phyloP scores from a whole-genome alignment of 768 basidiomycete species.

The Amylocystis lapponica region DNA sequence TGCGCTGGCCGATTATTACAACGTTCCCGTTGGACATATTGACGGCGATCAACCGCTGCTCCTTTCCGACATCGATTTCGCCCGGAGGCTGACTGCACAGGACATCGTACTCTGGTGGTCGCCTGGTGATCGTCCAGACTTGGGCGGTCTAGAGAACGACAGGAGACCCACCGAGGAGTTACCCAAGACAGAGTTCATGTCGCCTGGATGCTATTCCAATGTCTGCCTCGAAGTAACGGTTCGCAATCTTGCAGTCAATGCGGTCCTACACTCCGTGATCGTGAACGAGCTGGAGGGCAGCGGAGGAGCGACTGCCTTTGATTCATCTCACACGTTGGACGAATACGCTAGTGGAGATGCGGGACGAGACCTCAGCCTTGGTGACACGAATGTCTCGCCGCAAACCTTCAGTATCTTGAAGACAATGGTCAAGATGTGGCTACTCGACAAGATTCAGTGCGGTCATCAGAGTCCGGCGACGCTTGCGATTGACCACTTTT shows the following conservation, averaged over 20 bases:
- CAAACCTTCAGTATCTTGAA: constrained; percentile 84
- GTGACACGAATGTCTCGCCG: constrained; percentile 84
- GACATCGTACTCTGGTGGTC: constrained; percentile 99
- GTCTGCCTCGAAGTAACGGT: constrained; percentile 89
- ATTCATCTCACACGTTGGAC: constrained; percentile 87
- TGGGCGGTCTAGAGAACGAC: constrained; percentile 92
- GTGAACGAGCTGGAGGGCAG: constrained; percentile 98
- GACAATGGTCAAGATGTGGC: constrained; percentile 85
- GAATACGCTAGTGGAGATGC: constrained; percentile 74
- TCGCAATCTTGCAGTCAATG: constrained; percentile 89
- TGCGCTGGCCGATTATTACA: constrained; percentile 83
- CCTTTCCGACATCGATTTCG: constrained; percentile 86
- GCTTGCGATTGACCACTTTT: constrained; percentile 86
- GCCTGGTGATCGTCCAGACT: constrained; percentile 77
- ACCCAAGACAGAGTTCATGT: constrained; percentile 77
- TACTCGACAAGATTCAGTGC: constrained; percentile 75
- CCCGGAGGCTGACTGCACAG: constrained; percentile 78
- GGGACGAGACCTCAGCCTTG: constrained; percentile 69
- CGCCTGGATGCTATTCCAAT: constrained; percentile 85
- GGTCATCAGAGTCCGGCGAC: constrained; percentile 62
- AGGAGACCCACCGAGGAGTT: constrained; percentile 69
- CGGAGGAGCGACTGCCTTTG: constrained; percentile 90
- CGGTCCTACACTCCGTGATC: constrained; percentile 87
- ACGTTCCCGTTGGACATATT: constrained; percentile 89
- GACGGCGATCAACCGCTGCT: constrained; percentile 87